These are phyloP conservation scores for Pulveroboletus ravenelii DNA, from an alignment of 768 basidiomycete genomes.

Conservation along the genomic window DNA sequence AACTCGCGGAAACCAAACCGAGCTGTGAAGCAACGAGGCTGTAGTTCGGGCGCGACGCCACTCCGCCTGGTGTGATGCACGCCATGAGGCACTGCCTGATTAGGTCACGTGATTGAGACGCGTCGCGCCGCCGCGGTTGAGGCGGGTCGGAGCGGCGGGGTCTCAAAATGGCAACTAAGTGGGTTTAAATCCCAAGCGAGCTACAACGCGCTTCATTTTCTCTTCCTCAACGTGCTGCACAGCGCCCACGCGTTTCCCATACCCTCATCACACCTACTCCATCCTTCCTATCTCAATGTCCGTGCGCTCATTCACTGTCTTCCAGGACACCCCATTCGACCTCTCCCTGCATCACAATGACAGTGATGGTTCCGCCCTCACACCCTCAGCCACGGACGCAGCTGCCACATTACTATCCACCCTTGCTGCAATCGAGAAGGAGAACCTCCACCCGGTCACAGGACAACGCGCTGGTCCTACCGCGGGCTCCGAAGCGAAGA, in stretches of 20 bases:
- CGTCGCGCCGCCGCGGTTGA: constrained; percentile 22
- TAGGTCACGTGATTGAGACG: constrained; percentile 25
- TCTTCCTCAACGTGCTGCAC: constrained; percentile 32
- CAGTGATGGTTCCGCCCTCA: constrained; percentile 20
- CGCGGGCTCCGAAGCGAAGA: constrained; percentile 42
- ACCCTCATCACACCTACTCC: constrained; percentile 3
- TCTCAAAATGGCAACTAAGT: constrained; percentile 24
- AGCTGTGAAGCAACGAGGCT: background rate
- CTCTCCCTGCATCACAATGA: constrained; percentile 28
- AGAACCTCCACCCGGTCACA: constrained; percentile 73
- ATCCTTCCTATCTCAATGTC: constrained; percentile 39
- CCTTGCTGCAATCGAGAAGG: constrained; percentile 56
- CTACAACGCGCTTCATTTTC: constrained; percentile 17
- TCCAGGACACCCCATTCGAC: constrained; percentile 50
- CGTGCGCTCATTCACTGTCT: constrained; percentile 57
- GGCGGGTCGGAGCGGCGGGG: constrained; percentile 32
- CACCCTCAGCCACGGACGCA: constrained; percentile 18
- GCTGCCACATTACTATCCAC: constrained; percentile 34
- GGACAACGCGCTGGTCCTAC: constrained; percentile 52
- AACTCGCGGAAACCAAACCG: constrained; percentile 6
- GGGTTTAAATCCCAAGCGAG: constrained; percentile 31
- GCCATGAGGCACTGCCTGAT: background rate
- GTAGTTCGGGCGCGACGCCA: background rate
- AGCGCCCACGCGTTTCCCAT: constrained; percentile 21
- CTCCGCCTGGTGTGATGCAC: background rate